These are phyloP conservation scores for Ceriops zippeliana DNA, from an alignment of 345 rosid genomes.

Conservation along the genomic window DNA sequence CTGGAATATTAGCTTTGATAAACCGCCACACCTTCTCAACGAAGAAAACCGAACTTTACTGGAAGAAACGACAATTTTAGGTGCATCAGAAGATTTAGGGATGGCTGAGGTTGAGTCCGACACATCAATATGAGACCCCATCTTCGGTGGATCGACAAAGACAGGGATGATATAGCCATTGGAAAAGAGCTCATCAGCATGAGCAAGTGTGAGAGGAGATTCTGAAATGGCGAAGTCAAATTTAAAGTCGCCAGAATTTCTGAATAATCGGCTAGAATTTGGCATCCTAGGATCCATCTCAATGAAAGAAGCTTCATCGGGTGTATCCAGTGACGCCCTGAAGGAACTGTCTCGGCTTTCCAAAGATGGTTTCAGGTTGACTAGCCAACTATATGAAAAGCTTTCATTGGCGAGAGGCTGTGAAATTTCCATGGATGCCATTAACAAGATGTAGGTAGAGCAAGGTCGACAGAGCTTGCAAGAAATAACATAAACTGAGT, in stretches of 20 bases:
- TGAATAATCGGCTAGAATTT: constrained; percentile 76
- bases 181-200: constrained; percentile 86
- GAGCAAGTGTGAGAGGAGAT: constrained; percentile 50
- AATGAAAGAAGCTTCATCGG: constrained; percentile 76
- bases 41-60: constrained; percentile 33
- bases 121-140: constrained; percentile 23
- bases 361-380: constrained; percentile 62
- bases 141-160: constrained; percentile 38
- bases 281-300: constrained; percentile 95
- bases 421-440: constrained; percentile 55
- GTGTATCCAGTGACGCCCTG: constrained; percentile 51
- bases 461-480: background rate
- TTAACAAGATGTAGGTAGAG: background rate
- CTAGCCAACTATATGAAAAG: constrained; percentile 87
- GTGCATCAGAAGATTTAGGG: constrained; percentile 26
- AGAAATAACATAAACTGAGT: background rate
- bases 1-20: constrained; percentile 48
- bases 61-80: constrained; percentile 23
- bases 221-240: constrained; percentile 65
- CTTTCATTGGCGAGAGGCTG: constrained; percentile 86
- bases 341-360: constrained; percentile 45
- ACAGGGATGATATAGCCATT: constrained; percentile 74
- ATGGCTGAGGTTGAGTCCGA: constrained; percentile 25
- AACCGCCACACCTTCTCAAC: constrained; percentile 46
- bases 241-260: constrained; percentile 62